phyloP scores from a whole-genome alignment of 2,329 filamentous ascomycete genomes.

The Teratosphaeria gauchensis region DNA sequence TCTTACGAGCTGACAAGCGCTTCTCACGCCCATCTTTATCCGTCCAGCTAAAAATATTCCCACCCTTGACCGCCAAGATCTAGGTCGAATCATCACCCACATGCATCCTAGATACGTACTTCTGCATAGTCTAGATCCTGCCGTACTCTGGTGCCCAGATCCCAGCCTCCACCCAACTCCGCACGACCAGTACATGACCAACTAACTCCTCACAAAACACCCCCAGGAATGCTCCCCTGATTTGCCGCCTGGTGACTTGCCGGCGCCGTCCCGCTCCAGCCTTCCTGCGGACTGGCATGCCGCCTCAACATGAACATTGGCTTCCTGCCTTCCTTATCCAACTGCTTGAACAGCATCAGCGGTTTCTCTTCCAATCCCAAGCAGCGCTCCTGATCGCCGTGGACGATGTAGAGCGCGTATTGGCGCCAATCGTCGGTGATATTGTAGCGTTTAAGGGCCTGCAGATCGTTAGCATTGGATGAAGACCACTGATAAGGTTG shows the following conservation, averaged over 20 bases:
- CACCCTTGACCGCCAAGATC: background rate
- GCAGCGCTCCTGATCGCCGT: constrained; percentile 95
- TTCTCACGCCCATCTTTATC: background rate
- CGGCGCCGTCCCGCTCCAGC: constrained; percentile 18
- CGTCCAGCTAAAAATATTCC: background rate
- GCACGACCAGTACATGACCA: background rate
- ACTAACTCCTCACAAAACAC: background rate
- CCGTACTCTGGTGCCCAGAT: background rate
- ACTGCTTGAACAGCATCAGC: constrained; percentile 89
- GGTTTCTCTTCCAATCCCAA: constrained; percentile 87
- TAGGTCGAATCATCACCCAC: background rate
- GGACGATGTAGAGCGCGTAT: constrained; percentile 96
- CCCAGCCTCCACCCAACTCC: background rate
- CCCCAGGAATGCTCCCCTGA: background rate
- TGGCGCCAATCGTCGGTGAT: constrained; percentile 97
- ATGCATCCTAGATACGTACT: background rate
- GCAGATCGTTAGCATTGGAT: background rate
- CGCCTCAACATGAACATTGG: constrained; percentile 96
- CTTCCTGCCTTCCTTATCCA: constrained; percentile 94
- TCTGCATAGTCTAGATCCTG: background rate
- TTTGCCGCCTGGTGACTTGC: background rate
- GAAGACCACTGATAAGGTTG: no score
- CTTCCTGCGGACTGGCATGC: constrained; percentile 42
- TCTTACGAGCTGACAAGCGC: no score
- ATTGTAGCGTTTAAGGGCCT: constrained; percentile 90